Base-by-base conservation (phyloP, 352 stramenopile genomes). In the Pythium rishiriense region DNA sequence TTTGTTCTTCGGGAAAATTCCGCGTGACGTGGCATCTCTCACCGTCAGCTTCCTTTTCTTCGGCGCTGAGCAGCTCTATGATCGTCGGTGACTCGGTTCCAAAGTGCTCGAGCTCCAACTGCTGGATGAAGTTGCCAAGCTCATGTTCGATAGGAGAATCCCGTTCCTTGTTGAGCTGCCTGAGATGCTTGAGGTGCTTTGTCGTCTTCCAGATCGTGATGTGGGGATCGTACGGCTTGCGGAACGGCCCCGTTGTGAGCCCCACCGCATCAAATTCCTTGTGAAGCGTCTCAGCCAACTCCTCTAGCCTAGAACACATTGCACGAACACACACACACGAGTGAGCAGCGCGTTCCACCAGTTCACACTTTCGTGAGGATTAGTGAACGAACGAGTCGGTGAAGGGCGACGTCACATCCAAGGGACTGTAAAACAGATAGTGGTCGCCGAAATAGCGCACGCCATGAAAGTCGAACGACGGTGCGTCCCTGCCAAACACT, bases 151-250 rank as follows among this genome's bases (percentile, higher is more conserved):
- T 66, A 3, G 31, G 58, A 7, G 14, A 8, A 9, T 42, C 22
- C 19, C 68, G 56, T n/a, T 47, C 25, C 17, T 64, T 57, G 42
- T 82, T 79, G 3, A 82, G 45, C 21, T 47, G 47, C 4, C 50
- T 54, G 24, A 76, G 69, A n/a, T 72, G 35, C 5, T 70, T 22
- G 8, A 60, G 66, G 26, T 76, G 54, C 63, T 72, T 5, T 5
- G 66, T 71, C 8, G 64, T 63, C 55, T 86, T 86, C 75, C 78
- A 86, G 17, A 86, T 67, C 5, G 77, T 82, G 59, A 81, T 11
- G 50, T 86, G 77, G 19, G 77, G 73, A 14, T 48, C 60, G 59
- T 75, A 83, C 28, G 75, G 73, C 26, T 51, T 63, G 15, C 64
- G 59, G 31, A 80, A 76, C 1, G 19, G 48, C 48, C 78, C 72